Evolutionary conservation across 2,329 filamentous ascomycete genomes (phyloP), one percentile per base, ranked within the genome.

Genomic region (Beauveria sp.): DNA sequence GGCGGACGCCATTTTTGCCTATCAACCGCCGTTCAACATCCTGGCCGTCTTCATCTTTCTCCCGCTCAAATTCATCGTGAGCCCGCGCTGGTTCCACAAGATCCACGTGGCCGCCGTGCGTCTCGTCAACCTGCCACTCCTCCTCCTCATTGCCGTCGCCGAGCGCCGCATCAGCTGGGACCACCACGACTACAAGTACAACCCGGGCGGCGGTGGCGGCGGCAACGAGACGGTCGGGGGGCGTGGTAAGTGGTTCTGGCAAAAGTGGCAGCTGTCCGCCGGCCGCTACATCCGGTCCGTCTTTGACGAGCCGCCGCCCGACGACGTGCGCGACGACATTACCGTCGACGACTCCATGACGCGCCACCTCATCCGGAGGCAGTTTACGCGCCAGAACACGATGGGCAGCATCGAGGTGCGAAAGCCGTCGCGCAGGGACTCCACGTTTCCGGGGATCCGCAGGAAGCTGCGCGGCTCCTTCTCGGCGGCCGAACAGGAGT

Each of bases 71-170:
- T 90, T 90, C 67, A 67, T 90, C n/a, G 79, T 91, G 41, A 86
- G 85, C n/a, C 85, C 89, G 0, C 85, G 91, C 50, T 93, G 90
- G 90, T 94, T 94, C 70, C 91, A 96, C 77, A 94, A 93, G 74
- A 89, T 93, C 68, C 92, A 96, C 70, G 90, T 96, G 61, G 84
- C 86, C 62, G 83, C 84, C 10, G 87, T 94, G 24, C 85, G 90
- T 43, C 75, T 86, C 9, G 80, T 92, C 67, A 94, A 94, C 71
- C 79, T 89, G 2, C 91, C 91, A 0, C 77, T 92, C 5, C 79
- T 96, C 2, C 79, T 93, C 4, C 67, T 88, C 63, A 89, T 96
- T 63, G 84, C 86, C 20, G 74, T 86, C 22, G 81, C 86, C 64
- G 91, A 96, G 72, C 84, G 91, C 55, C 81, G 83, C 6, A 77